Evolutionary conservation across 805 yeast genomes (phyloP).

Genomic region (Cyberlindnera maclurae): DNA sequence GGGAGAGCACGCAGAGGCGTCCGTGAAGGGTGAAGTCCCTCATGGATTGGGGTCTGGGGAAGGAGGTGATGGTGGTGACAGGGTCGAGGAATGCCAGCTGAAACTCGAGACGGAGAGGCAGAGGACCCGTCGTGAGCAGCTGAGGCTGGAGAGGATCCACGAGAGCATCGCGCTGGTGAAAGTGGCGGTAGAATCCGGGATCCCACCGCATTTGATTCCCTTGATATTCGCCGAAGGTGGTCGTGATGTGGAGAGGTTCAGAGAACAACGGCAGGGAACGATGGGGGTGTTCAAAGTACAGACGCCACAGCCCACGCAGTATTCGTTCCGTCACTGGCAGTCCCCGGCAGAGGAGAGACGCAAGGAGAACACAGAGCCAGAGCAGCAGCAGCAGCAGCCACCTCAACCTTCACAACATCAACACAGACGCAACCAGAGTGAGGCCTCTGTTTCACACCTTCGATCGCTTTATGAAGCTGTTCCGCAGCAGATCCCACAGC

Average conservation of each 20-base stretch:
- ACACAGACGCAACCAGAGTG: slow-evolving; percentile 24
- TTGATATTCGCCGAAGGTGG: slow-evolving; percentile 21
- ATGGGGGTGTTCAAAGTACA: slow-evolving; percentile 24
- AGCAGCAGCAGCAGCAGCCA: slow-evolving; percentile 4
- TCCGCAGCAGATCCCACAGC: slow-evolving; percentile 7
- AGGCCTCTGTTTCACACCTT: slow-evolving; percentile 22
- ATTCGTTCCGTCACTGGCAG: slow-evolving; percentile 27
- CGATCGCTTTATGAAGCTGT: slow-evolving; percentile 18
- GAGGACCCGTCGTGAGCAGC: slow-evolving; percentile 30
- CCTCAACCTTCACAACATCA: slow-evolving; percentile 2
- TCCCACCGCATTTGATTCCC: slow-evolving; percentile 33
- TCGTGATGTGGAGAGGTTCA: neutral
- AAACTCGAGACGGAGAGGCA: slow-evolving; percentile 33
- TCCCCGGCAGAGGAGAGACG: slow-evolving; percentile 16
- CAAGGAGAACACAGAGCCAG: slow-evolving; percentile 2
- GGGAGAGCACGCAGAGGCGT: too few relatives aligned
- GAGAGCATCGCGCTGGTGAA: slow-evolving; percentile 31
- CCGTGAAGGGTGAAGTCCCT: too few relatives aligned
- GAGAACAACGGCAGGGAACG: slow-evolving; percentile 2
- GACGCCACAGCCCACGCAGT: slow-evolving; percentile 22
- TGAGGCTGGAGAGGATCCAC: slow-evolving; percentile 25
- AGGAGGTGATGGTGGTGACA: too few relatives aligned
- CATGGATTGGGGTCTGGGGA: too few relatives aligned
- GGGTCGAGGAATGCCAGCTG: slow-evolving; percentile 16
- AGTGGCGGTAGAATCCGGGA: slow-evolving; percentile 28